Evolutionary conservation across 2,329 filamentous ascomycete species (phyloP), one percentile per base, ranked within the genome.

Genomic region (Ophiognomonia clavigignenti-juglandacearum): DNA sequence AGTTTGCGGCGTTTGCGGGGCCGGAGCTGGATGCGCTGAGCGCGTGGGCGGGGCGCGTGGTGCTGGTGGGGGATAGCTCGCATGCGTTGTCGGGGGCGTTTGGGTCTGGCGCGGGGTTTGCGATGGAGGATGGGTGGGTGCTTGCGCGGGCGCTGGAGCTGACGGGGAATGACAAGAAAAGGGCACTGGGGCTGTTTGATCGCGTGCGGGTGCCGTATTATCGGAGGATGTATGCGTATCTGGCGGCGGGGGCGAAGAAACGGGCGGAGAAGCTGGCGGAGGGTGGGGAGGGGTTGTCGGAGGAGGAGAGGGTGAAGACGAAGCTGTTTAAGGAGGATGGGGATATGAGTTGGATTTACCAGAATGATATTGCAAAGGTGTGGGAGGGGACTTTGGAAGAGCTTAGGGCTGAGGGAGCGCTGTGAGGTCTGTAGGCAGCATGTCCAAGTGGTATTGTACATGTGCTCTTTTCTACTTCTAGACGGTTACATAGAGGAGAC

Each of bases 31-130:
- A 58, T 5, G 55, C 49, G 4, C 55, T 62, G 3, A 56, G 62
- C 9, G 42, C 50, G 3, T 51, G 49, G 45, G 20, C 53, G 62
- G 59, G 67, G 35, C 69, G 68, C 43, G 54, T 78, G 3, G 75
- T 71, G 6, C 64, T 80, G 4, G 67, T 79, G 1, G 77, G 76
- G 8, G 76, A 80, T 52, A 70, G 75, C 0, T 78, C 74, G 1
- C 77, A 80, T 56, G 73, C 76, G 1, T 63, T 78, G 0, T 75
- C 73, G 0, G 73, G 73, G 0, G 65, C 64, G 0, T 70, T 70
- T 34, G 66, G 66, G 0, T 64, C 66, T 0, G 66, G 66, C 0
- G 65, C 66, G 0, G 64, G 64, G 0, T 68, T 67, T n/a, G 65
- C 64, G 3, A 56, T 68, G 39, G 64, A 67, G 43, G 56, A 61